Percentiles rank a stretch among this genome's conserved stretches.
These are phyloP conservation scores for Moricandia arvensis DNA, from an alignment of 345 rosid genomes.

Conservation along the genomic window DNA sequence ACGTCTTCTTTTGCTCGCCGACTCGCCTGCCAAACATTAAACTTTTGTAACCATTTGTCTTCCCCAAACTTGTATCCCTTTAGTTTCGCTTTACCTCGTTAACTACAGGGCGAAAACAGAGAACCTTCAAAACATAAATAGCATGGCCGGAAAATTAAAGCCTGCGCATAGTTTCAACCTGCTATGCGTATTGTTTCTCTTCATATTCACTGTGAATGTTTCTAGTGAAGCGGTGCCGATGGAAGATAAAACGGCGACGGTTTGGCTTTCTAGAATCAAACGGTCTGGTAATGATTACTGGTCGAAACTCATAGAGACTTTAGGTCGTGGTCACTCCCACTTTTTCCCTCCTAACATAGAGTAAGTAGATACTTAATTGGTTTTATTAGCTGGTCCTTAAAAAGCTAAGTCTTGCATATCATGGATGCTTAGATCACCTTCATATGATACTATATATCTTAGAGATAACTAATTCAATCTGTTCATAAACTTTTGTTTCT, in stretches of 20 bases:
- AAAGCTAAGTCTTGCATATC: not conserved
- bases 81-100: not conserved
- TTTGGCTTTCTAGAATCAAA: slow-evolving; percentile 27
- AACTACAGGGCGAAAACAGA: not conserved
- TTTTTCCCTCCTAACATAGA: slow-evolving; percentile 35
- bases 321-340: slow-evolving; percentile 30
- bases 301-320: slow-evolving; percentile 33
- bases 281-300: slow-evolving; percentile 22
- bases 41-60: not conserved
- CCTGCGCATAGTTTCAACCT: not conserved
- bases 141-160: slow-evolving; percentile 12
- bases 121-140: not conserved
- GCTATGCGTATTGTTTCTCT: slow-evolving; percentile 17
- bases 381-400: not conserved
- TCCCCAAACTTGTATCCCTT: not conserved
- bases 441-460: not conserved
- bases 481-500: not conserved
- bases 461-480: not conserved
- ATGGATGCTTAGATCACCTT: not conserved
- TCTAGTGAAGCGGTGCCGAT: slow-evolving; percentile 17
- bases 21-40: slow-evolving; percentile 10
- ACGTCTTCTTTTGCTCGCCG: slow-evolving; percentile 27
- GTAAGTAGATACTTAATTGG: slow-evolving; percentile 21
- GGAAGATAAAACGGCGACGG: slow-evolving; percentile 27
- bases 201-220: slow-evolving; percentile 13